A percentile compares a stretch with the other conserved stretches of the same genome.
These are phyloP conservation scores for Alternaria angustiovoidea DNA, from an alignment of 2,329 filamentous ascomycete species.

Conservation along the genomic window DNA sequence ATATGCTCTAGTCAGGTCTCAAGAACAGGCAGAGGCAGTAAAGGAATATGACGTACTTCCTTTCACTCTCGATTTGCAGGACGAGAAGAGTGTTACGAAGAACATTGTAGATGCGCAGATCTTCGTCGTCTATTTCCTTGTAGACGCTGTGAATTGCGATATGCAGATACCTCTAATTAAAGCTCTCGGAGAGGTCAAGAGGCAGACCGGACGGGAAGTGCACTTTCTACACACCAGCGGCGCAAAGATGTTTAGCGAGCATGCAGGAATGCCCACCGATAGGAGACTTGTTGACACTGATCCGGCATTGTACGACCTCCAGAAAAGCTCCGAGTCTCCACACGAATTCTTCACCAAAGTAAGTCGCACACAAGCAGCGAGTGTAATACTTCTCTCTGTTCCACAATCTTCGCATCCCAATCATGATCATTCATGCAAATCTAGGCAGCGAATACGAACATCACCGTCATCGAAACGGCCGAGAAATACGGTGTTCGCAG, in stretches of 20 bases:
- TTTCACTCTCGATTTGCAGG: slow-evolving; percentile 51
- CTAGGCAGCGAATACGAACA: slow-evolving; percentile 55
- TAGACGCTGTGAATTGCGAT: slow-evolving; percentile 50
- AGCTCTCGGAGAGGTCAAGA: slow-evolving; percentile 57
- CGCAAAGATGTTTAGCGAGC: slow-evolving; percentile 62
- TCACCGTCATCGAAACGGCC: slow-evolving; percentile 54
- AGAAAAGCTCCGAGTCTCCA: slow-evolving; percentile 43
- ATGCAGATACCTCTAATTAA: slow-evolving; percentile 55
- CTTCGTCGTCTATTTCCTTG: slow-evolving; percentile 59
- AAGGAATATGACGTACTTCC: slow-evolving; percentile 55
- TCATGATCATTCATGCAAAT: not conserved
- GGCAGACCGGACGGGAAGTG: slow-evolving; percentile 51
- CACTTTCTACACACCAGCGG: slow-evolving; percentile 63
- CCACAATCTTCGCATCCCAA: no score
- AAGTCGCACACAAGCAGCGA: not conserved
- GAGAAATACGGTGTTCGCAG: slow-evolving; percentile 55
- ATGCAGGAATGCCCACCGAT: slow-evolving; percentile 56
- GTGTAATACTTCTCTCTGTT: no score
- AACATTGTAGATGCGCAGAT: slow-evolving; percentile 56
- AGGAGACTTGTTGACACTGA: slow-evolving; percentile 56
- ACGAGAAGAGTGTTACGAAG: slow-evolving; percentile 47
- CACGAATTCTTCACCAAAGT: slow-evolving; percentile 3
- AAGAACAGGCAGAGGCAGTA: slow-evolving; percentile 57
- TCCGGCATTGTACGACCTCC: slow-evolving; percentile 54
- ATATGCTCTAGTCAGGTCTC: slow-evolving; percentile 59